Evolutionary conservation across 768 basidiomycete genomes (phyloP).

Genomic region (Leucogyrophana mollusca): DNA sequence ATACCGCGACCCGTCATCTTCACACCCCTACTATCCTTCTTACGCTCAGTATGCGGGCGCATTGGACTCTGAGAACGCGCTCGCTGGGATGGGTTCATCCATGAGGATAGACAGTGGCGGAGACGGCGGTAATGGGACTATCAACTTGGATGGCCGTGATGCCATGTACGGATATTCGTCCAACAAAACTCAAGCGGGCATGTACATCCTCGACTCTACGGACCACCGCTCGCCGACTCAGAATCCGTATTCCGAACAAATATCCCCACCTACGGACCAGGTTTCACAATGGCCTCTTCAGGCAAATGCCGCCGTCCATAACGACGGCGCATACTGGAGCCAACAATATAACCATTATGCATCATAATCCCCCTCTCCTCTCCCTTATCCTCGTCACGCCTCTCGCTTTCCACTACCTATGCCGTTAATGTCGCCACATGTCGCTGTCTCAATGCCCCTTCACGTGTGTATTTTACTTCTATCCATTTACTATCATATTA

Average conservation of each 20-base stretch:
- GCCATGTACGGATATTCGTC: slow-evolving; percentile 16
- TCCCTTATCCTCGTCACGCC: background rate
- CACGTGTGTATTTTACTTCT: background rate
- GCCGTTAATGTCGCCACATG: background rate
- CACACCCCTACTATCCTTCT: slow-evolving; percentile 20
- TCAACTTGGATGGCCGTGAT: slow-evolving; percentile 18
- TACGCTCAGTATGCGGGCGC: slow-evolving; percentile 9
- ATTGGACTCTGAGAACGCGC: slow-evolving; percentile 11
- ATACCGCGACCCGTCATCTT: slow-evolving; percentile 16
- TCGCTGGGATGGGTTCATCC: slow-evolving; percentile 11
- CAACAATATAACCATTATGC: slow-evolving; percentile 21
- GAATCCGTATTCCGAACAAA: slow-evolving; percentile 17
- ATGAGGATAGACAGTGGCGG: slow-evolving; percentile 8
- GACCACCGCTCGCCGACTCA: slow-evolving; percentile 20
- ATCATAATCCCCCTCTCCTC: slow-evolving; percentile 14
- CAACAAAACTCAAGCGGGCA: slow-evolving; percentile 21
- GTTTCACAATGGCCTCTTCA: slow-evolving; percentile 18
- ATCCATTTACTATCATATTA: background rate
- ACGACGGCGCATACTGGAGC: slow-evolving; percentile 22
- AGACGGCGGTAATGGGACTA: slow-evolving; percentile 18
- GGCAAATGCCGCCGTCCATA: slow-evolving; percentile 14
- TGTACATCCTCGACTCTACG: slow-evolving; percentile 16
- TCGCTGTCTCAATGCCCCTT: background rate
- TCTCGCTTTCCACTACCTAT: background rate
- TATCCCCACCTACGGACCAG: slow-evolving; percentile 10